These are phyloP conservation scores for Chrysoporthe deuterocubensis DNA, from an alignment of 2,329 filamentous ascomycete genomes.

Conservation along the genomic window DNA sequence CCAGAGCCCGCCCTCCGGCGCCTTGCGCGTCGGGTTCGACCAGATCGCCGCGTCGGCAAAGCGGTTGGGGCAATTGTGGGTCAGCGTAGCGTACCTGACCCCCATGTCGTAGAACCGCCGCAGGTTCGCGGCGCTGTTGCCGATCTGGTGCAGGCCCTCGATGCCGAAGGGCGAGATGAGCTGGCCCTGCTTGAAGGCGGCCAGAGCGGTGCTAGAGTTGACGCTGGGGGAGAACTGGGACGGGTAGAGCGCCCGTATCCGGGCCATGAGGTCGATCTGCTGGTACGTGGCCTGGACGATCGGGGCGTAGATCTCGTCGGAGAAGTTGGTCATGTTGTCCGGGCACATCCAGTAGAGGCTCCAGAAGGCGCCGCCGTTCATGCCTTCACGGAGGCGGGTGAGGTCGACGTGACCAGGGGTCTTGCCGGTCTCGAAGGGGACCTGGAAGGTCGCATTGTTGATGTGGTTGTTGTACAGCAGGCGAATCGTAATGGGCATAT, in stretches of 20 bases:
- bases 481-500: constrained; percentile 78
- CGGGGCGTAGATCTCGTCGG: constrained; percentile 36
- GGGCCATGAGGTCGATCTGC: constrained; percentile 74
- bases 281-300: constrained; percentile 69
- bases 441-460: constrained; percentile 72
- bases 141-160: constrained; percentile 92
- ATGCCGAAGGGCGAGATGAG: constrained; percentile 80
- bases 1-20: constrained; percentile 62
- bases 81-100: constrained; percentile 85
- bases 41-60: constrained; percentile 84
- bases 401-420: constrained; percentile 77
- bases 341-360: constrained; percentile 84
- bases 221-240: constrained; percentile 68
- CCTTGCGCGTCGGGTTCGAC: constrained; percentile 48
- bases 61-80: constrained; percentile 90
- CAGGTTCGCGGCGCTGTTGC: constrained; percentile 77
- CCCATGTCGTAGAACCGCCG: constrained; percentile 77
- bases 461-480: constrained; percentile 74
- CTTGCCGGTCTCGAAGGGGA: constrained; percentile 72
- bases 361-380: constrained; percentile 89
- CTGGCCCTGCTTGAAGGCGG: constrained; percentile 62
- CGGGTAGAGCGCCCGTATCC: constrained; percentile 67
- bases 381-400: constrained; percentile 71
- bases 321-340: constrained; percentile 71
- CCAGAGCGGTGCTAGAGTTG: constrained; percentile 63